Evolutionary conservation across 148 eudicot species (phyloP).

Genomic region (Rhododendron ovatum): DNA sequence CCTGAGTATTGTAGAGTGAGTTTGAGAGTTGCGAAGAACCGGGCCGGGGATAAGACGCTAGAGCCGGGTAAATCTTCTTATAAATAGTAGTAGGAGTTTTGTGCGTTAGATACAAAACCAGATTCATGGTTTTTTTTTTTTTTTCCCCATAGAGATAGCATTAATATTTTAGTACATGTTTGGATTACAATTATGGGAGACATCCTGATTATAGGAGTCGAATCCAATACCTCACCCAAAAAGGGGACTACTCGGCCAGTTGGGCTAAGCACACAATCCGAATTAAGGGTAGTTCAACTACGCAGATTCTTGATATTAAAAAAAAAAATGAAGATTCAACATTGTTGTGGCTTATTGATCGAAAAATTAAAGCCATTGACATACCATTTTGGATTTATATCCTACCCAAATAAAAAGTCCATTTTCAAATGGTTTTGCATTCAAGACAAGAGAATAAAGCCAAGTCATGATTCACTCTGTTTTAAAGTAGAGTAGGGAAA

Average conservation of each 20-base stretch:
- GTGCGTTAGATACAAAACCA: background rate
- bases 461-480: constrained; percentile 11
- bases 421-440: background rate
- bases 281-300: background rate
- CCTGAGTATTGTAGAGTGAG: background rate
- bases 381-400: background rate
- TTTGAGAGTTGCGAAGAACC: background rate
- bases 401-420: background rate
- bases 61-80: background rate
- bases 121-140: too few relatives aligned
- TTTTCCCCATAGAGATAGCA: too few relatives aligned
- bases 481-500: constrained; percentile 12
- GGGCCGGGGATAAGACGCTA: background rate
- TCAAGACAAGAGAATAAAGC: constrained; percentile 8
- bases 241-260: background rate
- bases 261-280: background rate
- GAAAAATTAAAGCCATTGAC: background rate
- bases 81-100: background rate
- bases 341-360: background rate
- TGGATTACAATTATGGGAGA: background rate
- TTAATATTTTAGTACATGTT: too few relatives aligned
- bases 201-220: background rate
- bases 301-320: background rate
- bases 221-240: background rate
- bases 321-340: background rate